These are phyloP conservation scores for Domatiomyces globalis DNA, from an alignment of 2,329 filamentous ascomycete species.

Conservation along the genomic window DNA sequence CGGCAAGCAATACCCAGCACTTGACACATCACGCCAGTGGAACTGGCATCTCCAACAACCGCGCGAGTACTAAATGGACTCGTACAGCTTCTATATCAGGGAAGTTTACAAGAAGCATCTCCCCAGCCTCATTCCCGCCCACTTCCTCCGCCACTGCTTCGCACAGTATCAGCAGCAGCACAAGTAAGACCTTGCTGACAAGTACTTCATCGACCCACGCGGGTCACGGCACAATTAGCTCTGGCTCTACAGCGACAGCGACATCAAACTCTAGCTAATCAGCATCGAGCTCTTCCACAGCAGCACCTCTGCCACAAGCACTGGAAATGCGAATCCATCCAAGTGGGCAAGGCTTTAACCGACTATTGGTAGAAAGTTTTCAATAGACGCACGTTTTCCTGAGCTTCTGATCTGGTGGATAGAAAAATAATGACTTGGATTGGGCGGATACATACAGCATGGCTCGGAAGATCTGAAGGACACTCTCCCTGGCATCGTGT, in stretches of 20 bases:
- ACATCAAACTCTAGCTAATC: not conserved
- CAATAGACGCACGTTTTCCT: too few species aligned
- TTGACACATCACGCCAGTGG: slow-evolving; percentile 1
- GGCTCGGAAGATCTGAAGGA: too few species aligned
- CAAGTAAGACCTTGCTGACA: too few species aligned
- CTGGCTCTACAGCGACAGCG: slow-evolving; percentile 2
- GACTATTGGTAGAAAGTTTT: too few species aligned
- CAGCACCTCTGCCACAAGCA: not conserved
- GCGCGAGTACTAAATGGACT: slow-evolving; percentile 5
- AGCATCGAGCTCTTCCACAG: slow-evolving; percentile 1
- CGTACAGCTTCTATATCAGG: not conserved
- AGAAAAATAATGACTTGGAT: too few species aligned
- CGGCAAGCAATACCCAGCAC: not conserved
- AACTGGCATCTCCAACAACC: slow-evolving; percentile 12
- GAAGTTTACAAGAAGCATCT: not conserved
- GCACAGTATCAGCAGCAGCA: too few species aligned
- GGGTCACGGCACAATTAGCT: slow-evolving; percentile 1
- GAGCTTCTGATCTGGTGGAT: too few species aligned
- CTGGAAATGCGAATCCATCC: not conserved
- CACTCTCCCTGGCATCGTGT: too few species aligned
- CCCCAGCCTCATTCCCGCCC: not conserved
- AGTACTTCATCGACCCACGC: too few species aligned
- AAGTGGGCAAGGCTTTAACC: not conserved
- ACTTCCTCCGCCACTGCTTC: slow-evolving; percentile 1
- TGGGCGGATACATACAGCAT: too few species aligned